Conservation (phyloP, 2,329 filamentous ascomycete species). For the Alternaria hordeiaustralica region DNA sequence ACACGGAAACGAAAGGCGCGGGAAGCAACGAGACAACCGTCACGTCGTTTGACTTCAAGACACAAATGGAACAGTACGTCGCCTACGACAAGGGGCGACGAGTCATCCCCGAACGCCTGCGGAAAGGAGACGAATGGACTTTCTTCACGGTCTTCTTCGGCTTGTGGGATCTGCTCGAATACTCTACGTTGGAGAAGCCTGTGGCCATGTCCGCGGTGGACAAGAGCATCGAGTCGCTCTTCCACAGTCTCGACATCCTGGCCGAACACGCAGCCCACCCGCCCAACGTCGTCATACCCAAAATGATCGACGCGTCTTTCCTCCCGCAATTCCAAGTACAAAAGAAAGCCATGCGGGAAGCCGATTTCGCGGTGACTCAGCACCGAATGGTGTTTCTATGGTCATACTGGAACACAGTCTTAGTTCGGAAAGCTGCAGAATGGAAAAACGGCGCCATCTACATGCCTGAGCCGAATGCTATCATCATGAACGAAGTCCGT, state of each 20-base stretch:
- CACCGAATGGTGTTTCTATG: constrained; percentile 43
- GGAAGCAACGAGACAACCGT: constrained; percentile 25
- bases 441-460: constrained; percentile 43
- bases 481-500: constrained; percentile 45
- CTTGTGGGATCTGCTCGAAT: constrained; percentile 47
- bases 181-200: constrained; percentile 35
- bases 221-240: constrained; percentile 41
- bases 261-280: constrained; percentile 32
- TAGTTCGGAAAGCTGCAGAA: constrained; percentile 34
- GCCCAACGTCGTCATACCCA: constrained; percentile 40
- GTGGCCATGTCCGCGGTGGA: constrained; percentile 40
- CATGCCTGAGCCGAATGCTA: constrained; percentile 42
- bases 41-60: constrained; percentile 43
- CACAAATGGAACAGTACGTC: constrained; percentile 47
- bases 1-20: constrained; percentile 29
- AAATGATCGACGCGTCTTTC: constrained; percentile 45
- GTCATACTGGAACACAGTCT: constrained; percentile 45
- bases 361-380: constrained; percentile 40
- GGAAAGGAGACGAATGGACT: constrained; percentile 36
- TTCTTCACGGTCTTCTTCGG: constrained; percentile 49
- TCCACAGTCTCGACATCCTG: constrained; percentile 43
- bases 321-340: constrained; percentile 41
- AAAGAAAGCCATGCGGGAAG: constrained; percentile 25
- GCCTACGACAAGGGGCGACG: constrained; percentile 28
- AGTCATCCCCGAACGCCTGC: constrained; percentile 25